Evolutionary conservation across 805 yeast species (phyloP).

Genomic region (Teunomyces gatunensis): DNA sequence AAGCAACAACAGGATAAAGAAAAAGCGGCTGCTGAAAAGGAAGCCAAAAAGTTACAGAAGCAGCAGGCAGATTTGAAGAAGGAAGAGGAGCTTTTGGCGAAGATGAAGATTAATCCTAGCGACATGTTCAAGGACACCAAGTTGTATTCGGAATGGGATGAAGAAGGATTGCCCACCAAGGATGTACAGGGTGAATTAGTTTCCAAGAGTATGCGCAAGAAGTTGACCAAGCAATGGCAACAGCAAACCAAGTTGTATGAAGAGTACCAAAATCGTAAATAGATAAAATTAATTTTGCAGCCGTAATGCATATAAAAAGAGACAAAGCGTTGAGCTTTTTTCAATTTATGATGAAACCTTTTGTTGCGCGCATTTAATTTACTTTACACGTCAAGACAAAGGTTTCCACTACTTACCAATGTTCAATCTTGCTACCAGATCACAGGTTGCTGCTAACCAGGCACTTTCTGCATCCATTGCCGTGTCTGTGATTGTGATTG

Average conservation of each 20-base stretch:
- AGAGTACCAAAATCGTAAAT: slow-evolving; percentile 41
- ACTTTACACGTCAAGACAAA: not conserved
- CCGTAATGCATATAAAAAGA: not conserved
- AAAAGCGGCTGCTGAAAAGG: slow-evolving; percentile 53
- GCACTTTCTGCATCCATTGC: slow-evolving; percentile 51
- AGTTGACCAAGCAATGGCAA: slow-evolving; percentile 72
- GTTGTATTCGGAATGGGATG: slow-evolving; percentile 76
- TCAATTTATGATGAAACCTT: not conserved
- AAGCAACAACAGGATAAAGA: slow-evolving; percentile 59
- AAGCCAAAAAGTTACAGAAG: slow-evolving; percentile 55
- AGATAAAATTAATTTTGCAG: not conserved
- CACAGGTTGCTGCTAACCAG: slow-evolving; percentile 52
- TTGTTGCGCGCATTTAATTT: not conserved
- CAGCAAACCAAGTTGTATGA: slow-evolving; percentile 80
- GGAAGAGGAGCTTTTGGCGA: slow-evolving; percentile 60
- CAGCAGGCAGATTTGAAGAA: slow-evolving; percentile 53
- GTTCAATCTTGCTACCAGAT: slow-evolving; percentile 35
- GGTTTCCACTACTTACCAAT: slow-evolving; percentile 11
- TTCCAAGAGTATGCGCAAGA: slow-evolving; percentile 82
- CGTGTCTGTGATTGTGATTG: slow-evolving; percentile 46
- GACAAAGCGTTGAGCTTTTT: not conserved
- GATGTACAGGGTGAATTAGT: slow-evolving; percentile 78
- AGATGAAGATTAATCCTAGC: slow-evolving; percentile 65
- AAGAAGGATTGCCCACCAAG: slow-evolving; percentile 75
- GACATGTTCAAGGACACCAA: slow-evolving; percentile 67